Percentiles rank a stretch among this genome's conserved stretches.
Conservation (phyloP, 2,329 filamentous ascomycete genomes). For the Myriosclerotinia curreyana region DNA sequence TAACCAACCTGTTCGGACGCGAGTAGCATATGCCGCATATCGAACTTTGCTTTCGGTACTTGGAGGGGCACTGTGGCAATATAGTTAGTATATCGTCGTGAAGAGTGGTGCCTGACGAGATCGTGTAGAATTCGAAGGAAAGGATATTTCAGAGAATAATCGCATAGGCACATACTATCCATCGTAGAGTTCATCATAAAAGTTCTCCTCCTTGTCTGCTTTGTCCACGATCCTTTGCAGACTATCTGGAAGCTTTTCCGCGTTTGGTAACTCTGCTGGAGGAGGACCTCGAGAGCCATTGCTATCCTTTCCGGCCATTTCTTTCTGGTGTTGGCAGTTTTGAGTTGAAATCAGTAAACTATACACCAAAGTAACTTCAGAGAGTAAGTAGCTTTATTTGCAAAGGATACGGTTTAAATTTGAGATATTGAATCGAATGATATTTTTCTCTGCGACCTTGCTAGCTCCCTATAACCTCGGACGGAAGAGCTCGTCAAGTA, state of each 20-base stretch:
- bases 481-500: conserved; percentile 7
- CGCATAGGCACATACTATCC: conserved; percentile 61
- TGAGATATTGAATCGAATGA: not conserved
- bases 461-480: conserved; percentile 15
- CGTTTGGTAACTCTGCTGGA: conserved; percentile 31
- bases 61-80: conserved; percentile 58
- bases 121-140: not conserved
- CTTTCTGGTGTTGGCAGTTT: not conserved
- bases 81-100: conserved; percentile 11
- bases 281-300: conserved; percentile 31
- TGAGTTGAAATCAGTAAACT: not conserved
- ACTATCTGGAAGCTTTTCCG: conserved; percentile 50
- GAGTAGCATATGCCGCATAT: conserved; percentile 88
- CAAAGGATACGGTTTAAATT: conserved; percentile 5
- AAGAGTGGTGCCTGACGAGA: not conserved
- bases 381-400: not conserved
- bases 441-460: not conserved
- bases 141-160: not conserved
- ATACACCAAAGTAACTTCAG: not conserved
- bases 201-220: conserved; percentile 62
- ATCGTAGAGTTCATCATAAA: conserved; percentile 74
- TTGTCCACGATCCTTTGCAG: conserved; percentile 58
- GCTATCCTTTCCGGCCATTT: conserved; percentile 35
- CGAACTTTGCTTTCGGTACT: conserved; percentile 82
- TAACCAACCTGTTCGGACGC: conserved; percentile 62